These are phyloP conservation scores for Verticillium nubilum DNA, from an alignment of 2,329 filamentous ascomycete genomes.

Conservation along the genomic window DNA sequence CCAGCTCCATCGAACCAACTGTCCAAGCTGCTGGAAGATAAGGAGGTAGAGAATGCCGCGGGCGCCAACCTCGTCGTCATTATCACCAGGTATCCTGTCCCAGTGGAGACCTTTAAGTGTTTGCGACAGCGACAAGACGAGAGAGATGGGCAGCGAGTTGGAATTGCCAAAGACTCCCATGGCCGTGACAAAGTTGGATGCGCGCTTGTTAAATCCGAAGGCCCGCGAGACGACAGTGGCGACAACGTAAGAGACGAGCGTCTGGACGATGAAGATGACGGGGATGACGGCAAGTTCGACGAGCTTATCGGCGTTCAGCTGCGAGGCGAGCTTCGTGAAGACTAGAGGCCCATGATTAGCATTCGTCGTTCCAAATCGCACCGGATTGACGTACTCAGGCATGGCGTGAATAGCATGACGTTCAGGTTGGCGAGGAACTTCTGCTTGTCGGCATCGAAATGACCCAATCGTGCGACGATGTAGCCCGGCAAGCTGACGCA, in stretches of 20 bases:
- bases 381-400: constrained; percentile 65
- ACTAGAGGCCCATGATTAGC: constrained; percentile 46
- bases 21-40: constrained; percentile 96
- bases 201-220: constrained; percentile 78
- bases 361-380: not conserved
- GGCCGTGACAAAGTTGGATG: constrained; percentile 89
- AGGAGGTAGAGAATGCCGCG: constrained; percentile 92
- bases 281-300: constrained; percentile 89
- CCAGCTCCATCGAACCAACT: constrained; percentile 96
- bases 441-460: constrained; percentile 93
- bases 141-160: constrained; percentile 93
- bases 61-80: constrained; percentile 89
- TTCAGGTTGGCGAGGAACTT: constrained; percentile 97
- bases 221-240: constrained; percentile 64
- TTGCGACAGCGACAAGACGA: constrained; percentile 89
- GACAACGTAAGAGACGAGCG: constrained; percentile 76
- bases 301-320: constrained; percentile 87
- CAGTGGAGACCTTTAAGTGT: constrained; percentile 90
- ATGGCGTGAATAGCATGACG: constrained; percentile 93
- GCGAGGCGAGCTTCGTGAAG: constrained; percentile 93
- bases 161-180: constrained; percentile 99
- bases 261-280: constrained; percentile 88
- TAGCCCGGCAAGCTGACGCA: constrained; percentile 94
- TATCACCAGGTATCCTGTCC: constrained; percentile 86
- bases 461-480: constrained; percentile 80